These are phyloP conservation scores for Galerina marginata DNA, from an alignment of 768 basidiomycete species.

Conservation along the genomic window DNA sequence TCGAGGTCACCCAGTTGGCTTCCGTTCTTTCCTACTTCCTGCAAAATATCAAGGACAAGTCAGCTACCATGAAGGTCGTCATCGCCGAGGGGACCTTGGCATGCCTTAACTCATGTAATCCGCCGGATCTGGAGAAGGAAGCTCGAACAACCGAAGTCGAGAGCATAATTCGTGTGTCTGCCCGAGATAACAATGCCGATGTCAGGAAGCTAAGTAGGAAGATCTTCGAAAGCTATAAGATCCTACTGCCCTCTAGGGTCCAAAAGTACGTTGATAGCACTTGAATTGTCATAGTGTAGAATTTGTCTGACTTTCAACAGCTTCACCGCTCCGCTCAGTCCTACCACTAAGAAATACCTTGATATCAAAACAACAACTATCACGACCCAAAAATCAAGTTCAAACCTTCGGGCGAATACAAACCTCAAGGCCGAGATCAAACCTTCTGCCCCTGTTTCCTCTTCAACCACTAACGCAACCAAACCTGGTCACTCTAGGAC, in stretches of 20 bases:
- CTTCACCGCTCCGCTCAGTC: conserved; percentile 75
- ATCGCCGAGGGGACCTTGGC: conserved; percentile 70
- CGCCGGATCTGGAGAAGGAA: conserved; percentile 79
- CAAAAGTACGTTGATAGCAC: conserved; percentile 50
- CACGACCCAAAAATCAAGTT: conserved; percentile 19
- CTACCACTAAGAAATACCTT: conserved; percentile 78
- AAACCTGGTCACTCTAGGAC: conserved; percentile 26
- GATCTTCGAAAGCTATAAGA: conserved; percentile 78
- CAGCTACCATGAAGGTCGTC: conserved; percentile 61
- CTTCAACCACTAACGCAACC: conserved; percentile 20
- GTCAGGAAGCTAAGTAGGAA: conserved; percentile 71
- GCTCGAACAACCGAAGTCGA: conserved; percentile 69
- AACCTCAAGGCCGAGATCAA: conserved; percentile 14
- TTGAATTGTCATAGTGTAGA: not conserved
- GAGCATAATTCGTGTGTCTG: conserved; percentile 66
- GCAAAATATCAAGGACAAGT: conserved; percentile 71
- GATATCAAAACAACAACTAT: conserved; percentile 48
- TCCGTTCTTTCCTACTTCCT: conserved; percentile 64
- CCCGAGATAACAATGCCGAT: conserved; percentile 77
- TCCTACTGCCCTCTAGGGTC: conserved; percentile 70
- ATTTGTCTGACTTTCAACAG: conserved; percentile 38
- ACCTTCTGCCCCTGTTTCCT: conserved; percentile 30
- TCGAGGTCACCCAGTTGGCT: conserved; percentile 72
- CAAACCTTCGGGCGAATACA: conserved; percentile 17
- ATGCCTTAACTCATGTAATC: conserved; percentile 78